Conservation (phyloP, 148 eudicot species). For the Rhododendron henanense region DNA sequence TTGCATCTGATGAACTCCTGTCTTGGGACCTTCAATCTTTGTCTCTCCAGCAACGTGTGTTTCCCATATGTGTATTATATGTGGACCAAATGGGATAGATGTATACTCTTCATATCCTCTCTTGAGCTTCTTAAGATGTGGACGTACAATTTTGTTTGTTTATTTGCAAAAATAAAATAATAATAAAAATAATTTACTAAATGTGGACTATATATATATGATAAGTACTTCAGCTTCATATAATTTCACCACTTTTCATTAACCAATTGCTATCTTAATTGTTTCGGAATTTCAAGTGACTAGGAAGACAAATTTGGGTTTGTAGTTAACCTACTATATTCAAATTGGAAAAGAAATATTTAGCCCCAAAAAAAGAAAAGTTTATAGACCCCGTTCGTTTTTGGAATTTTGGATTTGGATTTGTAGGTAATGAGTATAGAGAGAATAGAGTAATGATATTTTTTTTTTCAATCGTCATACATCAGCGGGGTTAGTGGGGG, state of each 20-base stretch:
- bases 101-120: not conserved
- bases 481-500: too few relatives aligned
- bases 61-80: conserved; percentile 8
- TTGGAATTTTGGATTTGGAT: too few relatives aligned
- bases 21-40: conserved; percentile 19
- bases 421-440: too few relatives aligned
- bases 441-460: too few relatives aligned
- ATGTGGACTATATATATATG: too few relatives aligned
- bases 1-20: conserved; percentile 23
- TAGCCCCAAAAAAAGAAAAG: not conserved
- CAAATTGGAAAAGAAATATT: not conserved
- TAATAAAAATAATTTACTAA: too few relatives aligned
- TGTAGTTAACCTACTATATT: too few relatives aligned
- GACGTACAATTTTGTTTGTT: not conserved
- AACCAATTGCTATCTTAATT: not conserved
- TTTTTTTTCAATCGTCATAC: too few relatives aligned
- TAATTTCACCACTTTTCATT: not conserved
- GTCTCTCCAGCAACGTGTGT: conserved; percentile 10
- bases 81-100: conserved; percentile 10
- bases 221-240: not conserved
- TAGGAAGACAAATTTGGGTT: not conserved
- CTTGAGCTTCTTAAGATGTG: conserved; percentile 5
- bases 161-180: not conserved
- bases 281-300: not conserved
- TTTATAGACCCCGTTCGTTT: too few relatives aligned